Base-by-base conservation (phyloP, 306 rosid species). In the Arachis hypogaea region DNA sequence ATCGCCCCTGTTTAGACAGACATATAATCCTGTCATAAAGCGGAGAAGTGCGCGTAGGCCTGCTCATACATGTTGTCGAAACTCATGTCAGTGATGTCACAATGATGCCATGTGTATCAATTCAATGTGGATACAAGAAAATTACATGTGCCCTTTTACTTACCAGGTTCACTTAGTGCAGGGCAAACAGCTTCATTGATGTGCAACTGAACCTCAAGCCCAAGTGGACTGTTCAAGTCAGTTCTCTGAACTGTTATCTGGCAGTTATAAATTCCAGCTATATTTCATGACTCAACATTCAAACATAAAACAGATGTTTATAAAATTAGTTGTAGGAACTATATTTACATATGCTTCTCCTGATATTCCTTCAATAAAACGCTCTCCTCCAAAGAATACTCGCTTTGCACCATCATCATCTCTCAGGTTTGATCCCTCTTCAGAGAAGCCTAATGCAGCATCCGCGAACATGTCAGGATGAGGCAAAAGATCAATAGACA, bases 401-500 rank as follows among this genome's bases (percentile, higher is more conserved):
- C 98, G 90, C 81, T 92, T 92, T 75, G 98, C 98, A 22, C 98
- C 98, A 81, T 92, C 98, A 57, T 90, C 90, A 46, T 90, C 98
- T 81, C 96, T 88, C 59, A 80, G 82, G 84, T 81, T 88, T 54
- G 84, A 82, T 50, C 88, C 92, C 72, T 77, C 93, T 79, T 40
- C 80, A 75, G 78, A 71, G 45, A 43, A 11, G 40, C 78, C 94
- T 71, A 85, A 72, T 57, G 74, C 69, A 62, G 93, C 91, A 75
- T 92, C 96, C 74, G 79, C 64, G 77, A 92, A 92, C 98, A 90
- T 92, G 78, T 92, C 98, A 68, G 98, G 98, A 84, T 92, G 98
- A 67, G 98, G 98, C 84, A 92, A 88, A 72, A 92, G 96, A 88
- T 92, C 98, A 42, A 92, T 81, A 63, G 94, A 92, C 88, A 92